phyloP scores from a whole-genome alignment of 768 basidiomycete species.

The Calocybe cyanea region DNA sequence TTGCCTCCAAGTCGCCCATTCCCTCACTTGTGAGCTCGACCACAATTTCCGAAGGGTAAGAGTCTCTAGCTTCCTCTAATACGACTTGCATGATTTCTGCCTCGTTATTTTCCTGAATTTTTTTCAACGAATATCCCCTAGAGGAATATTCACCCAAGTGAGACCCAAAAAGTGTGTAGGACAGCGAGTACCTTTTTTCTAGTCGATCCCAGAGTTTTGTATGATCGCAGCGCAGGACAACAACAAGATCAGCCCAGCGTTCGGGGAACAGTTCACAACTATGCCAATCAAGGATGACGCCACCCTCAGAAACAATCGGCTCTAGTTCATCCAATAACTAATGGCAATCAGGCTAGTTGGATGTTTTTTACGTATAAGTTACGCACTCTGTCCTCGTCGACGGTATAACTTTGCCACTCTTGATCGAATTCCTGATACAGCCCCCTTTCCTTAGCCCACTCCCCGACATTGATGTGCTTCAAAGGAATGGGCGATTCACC shows the following conservation, averaged over 20 bases:
- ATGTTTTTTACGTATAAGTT: not conserved
- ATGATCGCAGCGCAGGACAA: slow-evolving; percentile 90
- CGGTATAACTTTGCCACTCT: slow-evolving; percentile 92
- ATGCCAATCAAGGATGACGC: slow-evolving; percentile 92
- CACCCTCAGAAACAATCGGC: slow-evolving; percentile 61
- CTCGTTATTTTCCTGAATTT: slow-evolving; percentile 97
- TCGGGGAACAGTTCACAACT: slow-evolving; percentile 93
- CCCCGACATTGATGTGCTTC: slow-evolving; percentile 85
- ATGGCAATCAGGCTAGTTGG: slow-evolving; percentile 1
- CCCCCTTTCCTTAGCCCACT: slow-evolving; percentile 79
- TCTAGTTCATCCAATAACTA: slow-evolving; percentile 91
- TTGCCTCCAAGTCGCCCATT: slow-evolving; percentile 78
- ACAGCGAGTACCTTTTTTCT: slow-evolving; percentile 69
- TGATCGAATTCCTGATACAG: slow-evolving; percentile 86
- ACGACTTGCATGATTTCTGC: slow-evolving; percentile 98
- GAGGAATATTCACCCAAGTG: slow-evolving; percentile 6
- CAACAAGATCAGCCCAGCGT: slow-evolving; percentile 93
- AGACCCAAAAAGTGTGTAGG: slow-evolving; percentile 1
- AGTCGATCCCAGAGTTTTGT: slow-evolving; percentile 83
- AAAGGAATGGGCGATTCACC: slow-evolving; percentile 68
- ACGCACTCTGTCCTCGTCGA: slow-evolving; percentile 93
- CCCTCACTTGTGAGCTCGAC: slow-evolving; percentile 79
- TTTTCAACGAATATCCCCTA: slow-evolving; percentile 85
- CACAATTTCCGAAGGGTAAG: slow-evolving; percentile 83
- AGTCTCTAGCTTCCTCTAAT: slow-evolving; percentile 80